These are phyloP conservation scores for Ceratobasidium sp. DNA, from an alignment of 1,284 basidiomycete species.

Conservation along the genomic window DNA sequence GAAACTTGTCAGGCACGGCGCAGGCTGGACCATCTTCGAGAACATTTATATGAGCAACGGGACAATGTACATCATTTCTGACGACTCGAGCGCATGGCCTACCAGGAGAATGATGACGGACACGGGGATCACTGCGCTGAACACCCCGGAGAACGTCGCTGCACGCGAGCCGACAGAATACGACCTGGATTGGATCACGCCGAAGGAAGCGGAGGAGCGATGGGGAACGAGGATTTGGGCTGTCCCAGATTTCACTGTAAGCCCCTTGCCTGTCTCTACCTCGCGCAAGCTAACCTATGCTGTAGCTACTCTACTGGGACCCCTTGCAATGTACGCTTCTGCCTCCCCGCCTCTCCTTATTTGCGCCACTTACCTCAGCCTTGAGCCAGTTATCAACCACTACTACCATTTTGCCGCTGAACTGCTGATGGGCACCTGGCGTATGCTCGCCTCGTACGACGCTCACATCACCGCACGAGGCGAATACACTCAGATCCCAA, in stretches of 20 bases:
- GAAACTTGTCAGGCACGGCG: slow-evolving; percentile 40
- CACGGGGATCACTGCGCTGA: slow-evolving; percentile 34
- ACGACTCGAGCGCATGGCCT: slow-evolving; percentile 36
- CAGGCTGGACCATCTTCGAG: slow-evolving; percentile 48
- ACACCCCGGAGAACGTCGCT: slow-evolving; percentile 44
- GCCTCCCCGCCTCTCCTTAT: not conserved
- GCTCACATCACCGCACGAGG: slow-evolving; percentile 32
- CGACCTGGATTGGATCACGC: slow-evolving; percentile 43
- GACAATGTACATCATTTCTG: slow-evolving; percentile 41
- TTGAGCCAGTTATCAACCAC: slow-evolving; percentile 44
- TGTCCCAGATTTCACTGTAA: slow-evolving; percentile 46
- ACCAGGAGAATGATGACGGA: slow-evolving; percentile 44
- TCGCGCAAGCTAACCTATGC: not conserved
- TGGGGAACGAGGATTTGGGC: slow-evolving; percentile 43
- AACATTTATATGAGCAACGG: slow-evolving; percentile 48
- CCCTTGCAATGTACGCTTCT: slow-evolving; percentile 30
- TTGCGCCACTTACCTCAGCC: not conserved
- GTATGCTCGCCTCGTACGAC: slow-evolving; percentile 43
- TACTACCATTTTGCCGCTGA: slow-evolving; percentile 47
- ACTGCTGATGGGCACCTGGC: slow-evolving; percentile 39
- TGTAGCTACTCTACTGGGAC: slow-evolving; percentile 43
- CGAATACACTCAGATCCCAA: slow-evolving; percentile 39
- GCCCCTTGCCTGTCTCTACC: not conserved
- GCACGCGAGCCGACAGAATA: slow-evolving; percentile 45
- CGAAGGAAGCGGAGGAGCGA: slow-evolving; percentile 37